These are phyloP conservation scores for Cytospora schulzeri DNA, from an alignment of 2,329 filamentous ascomycete genomes.

Conservation along the genomic window DNA sequence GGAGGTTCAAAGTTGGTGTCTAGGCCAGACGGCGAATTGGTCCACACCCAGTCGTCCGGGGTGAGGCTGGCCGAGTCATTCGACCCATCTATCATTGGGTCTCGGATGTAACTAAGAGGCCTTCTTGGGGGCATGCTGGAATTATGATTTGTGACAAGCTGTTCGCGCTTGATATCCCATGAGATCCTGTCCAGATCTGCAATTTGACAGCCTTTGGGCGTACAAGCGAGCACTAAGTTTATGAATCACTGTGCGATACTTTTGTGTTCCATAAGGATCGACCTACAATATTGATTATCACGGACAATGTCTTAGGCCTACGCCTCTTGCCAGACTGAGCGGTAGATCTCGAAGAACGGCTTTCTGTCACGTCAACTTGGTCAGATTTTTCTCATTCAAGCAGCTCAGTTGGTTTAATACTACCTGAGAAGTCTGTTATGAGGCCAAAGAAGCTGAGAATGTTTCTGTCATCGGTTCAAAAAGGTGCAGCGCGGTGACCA, in stretches of 20 bases:
- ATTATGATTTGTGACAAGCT: background rate
- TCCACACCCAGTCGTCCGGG: background rate
- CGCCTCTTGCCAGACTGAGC: background rate
- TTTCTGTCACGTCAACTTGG: background rate
- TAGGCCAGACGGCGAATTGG: background rate
- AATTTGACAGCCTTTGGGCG: background rate
- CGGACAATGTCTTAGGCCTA: too few species aligned
- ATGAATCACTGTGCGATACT: background rate
- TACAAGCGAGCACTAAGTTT: background rate
- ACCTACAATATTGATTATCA: background rate
- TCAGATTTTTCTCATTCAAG: background rate
- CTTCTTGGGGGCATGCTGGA: background rate
- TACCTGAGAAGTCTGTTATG: background rate
- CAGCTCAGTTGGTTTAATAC: background rate
- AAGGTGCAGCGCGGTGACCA: background rate
- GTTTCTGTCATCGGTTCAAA: background rate
- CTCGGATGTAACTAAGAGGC: background rate
- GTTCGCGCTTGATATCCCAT: background rate
- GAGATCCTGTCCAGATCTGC: background rate
- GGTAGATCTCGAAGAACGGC: background rate
- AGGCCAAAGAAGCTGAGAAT: background rate
- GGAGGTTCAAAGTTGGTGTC: background rate
- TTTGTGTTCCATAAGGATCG: background rate
- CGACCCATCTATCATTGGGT: background rate
- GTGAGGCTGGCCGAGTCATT: background rate